Evolutionary conservation across 768 basidiomycete species (phyloP).

Genomic region (Chalciporus sphaerocephalus): DNA sequence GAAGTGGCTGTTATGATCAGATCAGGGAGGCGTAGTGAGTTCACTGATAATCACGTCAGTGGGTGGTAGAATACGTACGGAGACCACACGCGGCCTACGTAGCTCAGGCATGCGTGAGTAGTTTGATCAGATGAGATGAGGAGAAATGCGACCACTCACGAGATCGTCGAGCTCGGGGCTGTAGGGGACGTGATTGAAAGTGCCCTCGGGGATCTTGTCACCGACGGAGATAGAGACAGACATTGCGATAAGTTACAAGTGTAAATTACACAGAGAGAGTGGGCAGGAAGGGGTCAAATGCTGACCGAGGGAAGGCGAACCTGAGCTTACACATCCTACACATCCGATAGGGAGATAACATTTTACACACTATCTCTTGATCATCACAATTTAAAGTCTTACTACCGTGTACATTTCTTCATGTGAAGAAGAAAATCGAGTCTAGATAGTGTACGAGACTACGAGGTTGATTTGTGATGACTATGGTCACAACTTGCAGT

Average conservation of each 20-base stretch:
- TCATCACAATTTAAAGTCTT: too few species aligned
- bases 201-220: slow-evolving; percentile 44
- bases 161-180: slow-evolving; percentile 57
- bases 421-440: too few species aligned
- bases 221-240: slow-evolving; percentile 45
- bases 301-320: too few species aligned
- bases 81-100: slow-evolving; percentile 64
- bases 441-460: too few species aligned
- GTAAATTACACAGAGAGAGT: too few species aligned
- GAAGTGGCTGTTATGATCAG: slow-evolving; percentile 43
- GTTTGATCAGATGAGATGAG: slow-evolving; percentile 4
- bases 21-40: slow-evolving; percentile 1
- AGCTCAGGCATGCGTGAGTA: background rate
- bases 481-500: too few species aligned
- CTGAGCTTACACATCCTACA: too few species aligned
- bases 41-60: background rate
- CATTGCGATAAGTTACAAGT: background rate
- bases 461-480: too few species aligned
- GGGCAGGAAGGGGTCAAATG: too few species aligned
- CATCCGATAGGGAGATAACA: too few species aligned
- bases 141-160: slow-evolving; percentile 33
- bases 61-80: slow-evolving; percentile 43
- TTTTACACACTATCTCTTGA: too few species aligned
- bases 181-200: slow-evolving; percentile 56
- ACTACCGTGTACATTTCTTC: too few species aligned